phyloP scores from a whole-genome alignment of 495 filamentous ascomycete species.

The Aspergillus bridgeri region DNA sequence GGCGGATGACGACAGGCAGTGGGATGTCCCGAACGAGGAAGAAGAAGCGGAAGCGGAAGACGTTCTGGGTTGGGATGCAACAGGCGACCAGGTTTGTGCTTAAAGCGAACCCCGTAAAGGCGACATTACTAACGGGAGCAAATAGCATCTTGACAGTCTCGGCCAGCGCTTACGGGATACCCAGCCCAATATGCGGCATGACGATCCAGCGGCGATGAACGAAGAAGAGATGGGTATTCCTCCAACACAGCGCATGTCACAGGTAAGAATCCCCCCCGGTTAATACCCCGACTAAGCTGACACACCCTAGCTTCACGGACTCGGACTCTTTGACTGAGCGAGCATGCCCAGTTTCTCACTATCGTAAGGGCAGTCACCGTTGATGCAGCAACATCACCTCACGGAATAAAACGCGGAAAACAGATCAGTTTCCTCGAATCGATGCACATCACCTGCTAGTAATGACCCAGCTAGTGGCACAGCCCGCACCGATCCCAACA shows the following conservation, averaged over 20 bases:
- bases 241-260: conserved; percentile 50
- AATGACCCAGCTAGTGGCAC: conserved; percentile 82
- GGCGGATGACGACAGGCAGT: conserved; percentile 67
- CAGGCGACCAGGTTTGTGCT: conserved; percentile 44
- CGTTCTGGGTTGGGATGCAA: conserved; percentile 78
- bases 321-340: conserved; percentile 45
- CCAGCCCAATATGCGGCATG: conserved; percentile 10
- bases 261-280: conserved; percentile 28
- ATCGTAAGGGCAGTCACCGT: not conserved
- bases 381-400: not conserved
- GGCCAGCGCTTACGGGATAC: conserved; percentile 19
- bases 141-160: conserved; percentile 32
- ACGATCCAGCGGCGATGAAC: not conserved
- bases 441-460: conserved; percentile 22
- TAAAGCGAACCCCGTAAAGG: conserved; percentile 5
- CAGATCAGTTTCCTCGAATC: too few species aligned
- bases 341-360: not conserved
- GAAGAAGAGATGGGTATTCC: conserved; percentile 43
- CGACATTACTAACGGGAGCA: conserved; percentile 14
- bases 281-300: conserved; percentile 13
- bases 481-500: conserved; percentile 69
- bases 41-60: conserved; percentile 63
- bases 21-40: conserved; percentile 76
- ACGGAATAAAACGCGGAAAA: conserved; percentile 5
- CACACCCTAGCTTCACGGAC: conserved; percentile 33